These are phyloP conservation scores for Dactylellina haptotyla DNA, from an alignment of 2,329 filamentous ascomycete species.

Conservation along the genomic window DNA sequence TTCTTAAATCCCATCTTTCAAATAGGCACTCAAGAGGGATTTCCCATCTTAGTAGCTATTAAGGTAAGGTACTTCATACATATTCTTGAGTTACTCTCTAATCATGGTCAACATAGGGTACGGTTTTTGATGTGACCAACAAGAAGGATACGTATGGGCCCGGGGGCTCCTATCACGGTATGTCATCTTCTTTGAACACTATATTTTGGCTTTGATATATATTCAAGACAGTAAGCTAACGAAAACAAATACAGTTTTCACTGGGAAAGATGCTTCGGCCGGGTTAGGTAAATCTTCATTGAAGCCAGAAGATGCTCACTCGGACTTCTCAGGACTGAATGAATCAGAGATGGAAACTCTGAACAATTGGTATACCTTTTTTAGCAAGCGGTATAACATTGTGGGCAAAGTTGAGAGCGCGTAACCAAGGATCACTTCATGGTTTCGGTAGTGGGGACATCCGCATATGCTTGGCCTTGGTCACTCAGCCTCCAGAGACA, in stretches of 20 bases:
- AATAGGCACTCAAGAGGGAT: conserved; percentile 46
- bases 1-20: background rate
- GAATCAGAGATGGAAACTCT: conserved; percentile 87
- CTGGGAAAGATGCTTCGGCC: conserved; percentile 93
- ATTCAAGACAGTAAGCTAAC: background rate
- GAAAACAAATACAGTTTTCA: conserved; percentile 74
- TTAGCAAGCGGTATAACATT: conserved; percentile 95
- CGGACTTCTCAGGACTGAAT: conserved; percentile 83
- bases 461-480: background rate
- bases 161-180: conserved; percentile 86
- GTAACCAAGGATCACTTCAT: too few species aligned
- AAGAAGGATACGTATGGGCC: conserved; percentile 79
- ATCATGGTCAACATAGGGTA: conserved; percentile 76
- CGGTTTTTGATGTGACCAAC: conserved; percentile 90
- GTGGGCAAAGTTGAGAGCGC: conserved; percentile 67
- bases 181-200: conserved; percentile 57
- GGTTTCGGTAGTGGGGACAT: background rate
- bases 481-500: background rate
- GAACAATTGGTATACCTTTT: conserved; percentile 93
- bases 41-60: conserved; percentile 71
- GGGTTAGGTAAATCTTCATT: conserved; percentile 87
- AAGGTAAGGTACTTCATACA: conserved; percentile 65
- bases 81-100: background rate
- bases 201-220: background rate
- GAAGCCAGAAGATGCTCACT: conserved; percentile 80